Conservation (phyloP, 1,139 yeast species). For the Debaryomyces sp. region DNA sequence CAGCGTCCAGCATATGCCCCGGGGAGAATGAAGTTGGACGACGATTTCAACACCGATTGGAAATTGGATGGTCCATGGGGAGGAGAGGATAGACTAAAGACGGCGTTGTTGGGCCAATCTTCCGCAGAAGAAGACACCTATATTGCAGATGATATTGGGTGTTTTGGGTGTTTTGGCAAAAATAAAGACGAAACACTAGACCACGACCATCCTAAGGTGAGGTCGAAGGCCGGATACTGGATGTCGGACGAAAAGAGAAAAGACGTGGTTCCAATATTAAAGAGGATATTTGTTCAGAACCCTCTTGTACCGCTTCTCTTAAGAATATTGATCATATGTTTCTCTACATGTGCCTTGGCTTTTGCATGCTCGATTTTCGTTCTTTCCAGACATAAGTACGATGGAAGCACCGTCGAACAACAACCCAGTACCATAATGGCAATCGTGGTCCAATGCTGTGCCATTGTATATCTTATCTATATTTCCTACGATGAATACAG, state of each 20-base stretch:
- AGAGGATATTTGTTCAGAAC: constrained; percentile 64
- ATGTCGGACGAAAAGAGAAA: constrained; percentile 65
- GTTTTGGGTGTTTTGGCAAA: constrained; percentile 11
- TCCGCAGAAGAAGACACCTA: constrained; percentile 32
- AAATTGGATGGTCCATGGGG: constrained; percentile 58
- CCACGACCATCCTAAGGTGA: constrained; percentile 35
- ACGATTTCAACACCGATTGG: constrained; percentile 22
- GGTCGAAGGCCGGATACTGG: constrained; percentile 68
- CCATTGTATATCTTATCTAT: constrained; percentile 74
- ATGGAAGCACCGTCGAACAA: constrained; percentile 56
- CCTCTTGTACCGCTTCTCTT: constrained; percentile 81
- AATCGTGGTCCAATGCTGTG: constrained; percentile 77
- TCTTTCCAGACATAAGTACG: constrained; percentile 42
- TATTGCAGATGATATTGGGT: constrained; percentile 19
- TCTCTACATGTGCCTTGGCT: constrained; percentile 65
- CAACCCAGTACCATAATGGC: constrained; percentile 95
- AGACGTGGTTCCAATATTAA: constrained; percentile 64
- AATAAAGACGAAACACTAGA: constrained; percentile 9
- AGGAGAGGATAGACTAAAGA: constrained; percentile 64
- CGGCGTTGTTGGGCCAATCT: constrained; percentile 50
- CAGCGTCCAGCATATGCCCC: constrained; percentile 40
- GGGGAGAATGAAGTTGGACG: constrained; percentile 29
- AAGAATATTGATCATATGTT: constrained; percentile 65
- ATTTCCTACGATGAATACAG: constrained; percentile 90
- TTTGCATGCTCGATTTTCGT: constrained; percentile 67